Evolutionary conservation across 805 yeast genomes (phyloP).

Genomic region (Zygosaccharomyces bisporus): DNA sequence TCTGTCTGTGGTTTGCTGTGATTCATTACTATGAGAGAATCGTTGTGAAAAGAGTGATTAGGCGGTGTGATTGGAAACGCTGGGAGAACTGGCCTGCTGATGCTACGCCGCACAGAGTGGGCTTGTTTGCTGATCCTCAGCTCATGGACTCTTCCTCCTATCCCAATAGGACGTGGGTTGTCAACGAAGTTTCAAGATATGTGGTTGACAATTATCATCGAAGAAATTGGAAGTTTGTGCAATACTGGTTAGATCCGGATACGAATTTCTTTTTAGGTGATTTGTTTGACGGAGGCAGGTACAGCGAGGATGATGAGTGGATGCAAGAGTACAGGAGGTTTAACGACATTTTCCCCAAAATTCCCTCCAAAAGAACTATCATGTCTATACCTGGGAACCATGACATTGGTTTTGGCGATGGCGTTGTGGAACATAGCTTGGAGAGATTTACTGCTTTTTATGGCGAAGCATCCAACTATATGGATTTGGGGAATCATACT

Average conservation of each 20-base stretch:
- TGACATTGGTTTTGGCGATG: constrained; percentile 89
- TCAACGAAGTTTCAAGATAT: constrained; percentile 53
- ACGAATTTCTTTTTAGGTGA: constrained; percentile 82
- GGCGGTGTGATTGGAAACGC: constrained; percentile 54
- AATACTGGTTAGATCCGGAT: constrained; percentile 63
- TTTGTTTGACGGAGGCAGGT: constrained; percentile 90
- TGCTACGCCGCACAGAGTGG: constrained; percentile 46
- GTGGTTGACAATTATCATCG: constrained; percentile 76
- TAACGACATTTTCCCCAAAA: constrained; percentile 58
- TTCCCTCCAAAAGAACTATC: constrained; percentile 42
- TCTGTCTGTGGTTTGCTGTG: constrained; percentile 42
- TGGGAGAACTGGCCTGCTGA: constrained; percentile 59
- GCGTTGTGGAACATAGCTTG: constrained; percentile 52
- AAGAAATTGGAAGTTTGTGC: constrained; percentile 64
- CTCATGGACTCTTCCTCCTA: constrained; percentile 85
- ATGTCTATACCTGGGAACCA: constrained; percentile 85
- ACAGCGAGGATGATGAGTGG: constrained; percentile 74
- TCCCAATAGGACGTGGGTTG: constrained; percentile 56
- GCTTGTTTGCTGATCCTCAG: constrained; percentile 89
- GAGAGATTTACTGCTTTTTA: constrained; percentile 66
- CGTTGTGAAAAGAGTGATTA: constrained; percentile 44
- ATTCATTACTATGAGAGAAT: constrained; percentile 54
- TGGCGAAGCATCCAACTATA: constrained; percentile 59
- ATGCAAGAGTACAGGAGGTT: constrained; percentile 66
- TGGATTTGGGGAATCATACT: constrained; percentile 64